Percentiles rank a stretch among this genome's conserved stretches.
Conservation (phyloP, 2,329 filamentous ascomycete genomes). For the Teratosphaeria zuluensis region DNA sequence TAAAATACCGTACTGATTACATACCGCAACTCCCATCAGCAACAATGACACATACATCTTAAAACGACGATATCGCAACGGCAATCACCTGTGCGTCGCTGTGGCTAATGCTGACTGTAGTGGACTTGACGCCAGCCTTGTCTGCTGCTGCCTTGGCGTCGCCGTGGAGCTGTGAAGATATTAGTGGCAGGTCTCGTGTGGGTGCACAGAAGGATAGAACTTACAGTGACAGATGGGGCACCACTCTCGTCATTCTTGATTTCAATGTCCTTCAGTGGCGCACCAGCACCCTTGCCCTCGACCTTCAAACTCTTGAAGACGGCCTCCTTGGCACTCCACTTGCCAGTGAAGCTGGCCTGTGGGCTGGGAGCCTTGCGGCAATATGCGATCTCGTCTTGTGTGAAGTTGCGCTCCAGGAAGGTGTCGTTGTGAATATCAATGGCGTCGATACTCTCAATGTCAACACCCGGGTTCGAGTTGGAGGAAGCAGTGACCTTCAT, state of each 20-base stretch:
- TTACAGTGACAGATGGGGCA: constrained; percentile 75
- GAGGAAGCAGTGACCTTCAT: constrained; percentile 50
- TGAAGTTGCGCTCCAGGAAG: constrained; percentile 93
- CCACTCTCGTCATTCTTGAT: constrained; percentile 72
- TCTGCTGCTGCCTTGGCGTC: constrained; percentile 75
- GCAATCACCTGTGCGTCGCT: constrained; percentile 90
- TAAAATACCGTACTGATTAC: not conserved
- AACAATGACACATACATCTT: not conserved
- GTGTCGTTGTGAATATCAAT: constrained; percentile 92
- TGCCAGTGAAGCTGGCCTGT: constrained; percentile 84
- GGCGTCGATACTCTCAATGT: constrained; percentile 78
- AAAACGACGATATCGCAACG: constrained; percentile 51
- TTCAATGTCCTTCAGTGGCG: constrained; percentile 89
- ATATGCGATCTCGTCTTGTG: constrained; percentile 70
- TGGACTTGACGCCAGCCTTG: constrained; percentile 74
- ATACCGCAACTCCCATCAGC: not conserved
- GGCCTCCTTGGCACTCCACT: constrained; percentile 96
- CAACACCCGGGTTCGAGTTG: constrained; percentile 76
- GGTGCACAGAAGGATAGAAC: constrained; percentile 27
- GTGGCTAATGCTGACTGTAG: constrained; percentile 92
- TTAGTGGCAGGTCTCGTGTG: not conserved
- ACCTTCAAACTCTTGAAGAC: constrained; percentile 97
- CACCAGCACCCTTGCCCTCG: constrained; percentile 74
- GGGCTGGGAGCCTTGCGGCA: constrained; percentile 71
- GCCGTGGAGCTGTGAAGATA: constrained; percentile 60